phyloP scores from a whole-genome alignment of 2,329 filamentous ascomycete genomes.

The Aspergillus intermedius region DNA sequence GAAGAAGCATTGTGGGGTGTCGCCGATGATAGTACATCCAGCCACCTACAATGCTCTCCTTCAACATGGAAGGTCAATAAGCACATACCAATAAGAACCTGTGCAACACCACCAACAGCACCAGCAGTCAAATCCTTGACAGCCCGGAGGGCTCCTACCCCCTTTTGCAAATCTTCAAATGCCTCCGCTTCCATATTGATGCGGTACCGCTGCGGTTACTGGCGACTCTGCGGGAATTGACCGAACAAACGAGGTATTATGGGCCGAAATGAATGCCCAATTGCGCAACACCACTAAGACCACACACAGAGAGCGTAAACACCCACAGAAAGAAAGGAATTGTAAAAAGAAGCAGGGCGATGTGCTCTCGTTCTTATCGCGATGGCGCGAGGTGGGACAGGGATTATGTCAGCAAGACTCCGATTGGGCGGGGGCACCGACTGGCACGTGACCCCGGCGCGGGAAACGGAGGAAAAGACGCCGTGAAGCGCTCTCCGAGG shows the following conservation, averaged over 20 bases:
- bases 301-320: not conserved
- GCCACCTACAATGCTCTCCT: too few relatives aligned
- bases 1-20: too few relatives aligned
- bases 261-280: not conserved
- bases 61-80: not conserved
- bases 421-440: conserved; percentile 30
- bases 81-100: conserved; percentile 82
- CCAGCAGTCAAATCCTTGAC: conserved; percentile 88
- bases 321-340: conserved; percentile 2
- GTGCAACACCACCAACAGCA: conserved; percentile 83
- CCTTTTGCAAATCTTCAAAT: conserved; percentile 32
- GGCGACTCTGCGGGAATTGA: not conserved
- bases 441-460: conserved; percentile 19
- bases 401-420: conserved; percentile 4
- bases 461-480: conserved; percentile 7
- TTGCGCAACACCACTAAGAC: not conserved
- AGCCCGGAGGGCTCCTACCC: conserved; percentile 49
- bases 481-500: conserved; percentile 12
- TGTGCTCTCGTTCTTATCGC: conserved; percentile 3
- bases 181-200: conserved; percentile 29
- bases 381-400: conserved; percentile 7
- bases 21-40: too few relatives aligned
- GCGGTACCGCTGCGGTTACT: not conserved
- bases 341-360: not conserved
- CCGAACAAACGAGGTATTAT: conserved; percentile 3